phyloP scores from a whole-genome alignment of 805 yeast species.

The Suhomyces faveliae region DNA sequence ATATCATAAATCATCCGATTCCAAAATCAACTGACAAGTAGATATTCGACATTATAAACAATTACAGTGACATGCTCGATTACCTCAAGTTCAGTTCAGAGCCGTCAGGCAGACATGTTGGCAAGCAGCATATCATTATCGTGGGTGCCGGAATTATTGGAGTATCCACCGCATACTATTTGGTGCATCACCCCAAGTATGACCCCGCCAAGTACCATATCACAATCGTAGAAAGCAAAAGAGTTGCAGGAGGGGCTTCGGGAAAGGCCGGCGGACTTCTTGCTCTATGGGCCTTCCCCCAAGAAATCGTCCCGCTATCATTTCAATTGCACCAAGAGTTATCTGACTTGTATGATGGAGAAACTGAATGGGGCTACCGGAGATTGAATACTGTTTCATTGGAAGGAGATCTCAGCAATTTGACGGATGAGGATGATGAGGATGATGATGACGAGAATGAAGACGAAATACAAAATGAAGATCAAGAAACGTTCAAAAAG shows the following conservation, averaged over 20 bases:
- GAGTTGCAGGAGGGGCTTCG: conserved; percentile 96
- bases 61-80: conserved; percentile 13
- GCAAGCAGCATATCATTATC: conserved; percentile 73
- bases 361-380: conserved; percentile 88
- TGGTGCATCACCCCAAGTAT: conserved; percentile 79
- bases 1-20: not conserved
- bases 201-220: conserved; percentile 73
- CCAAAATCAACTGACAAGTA: not conserved
- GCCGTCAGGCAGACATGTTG: conserved; percentile 51
- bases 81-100: conserved; percentile 22
- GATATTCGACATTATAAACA: not conserved
- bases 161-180: conserved; percentile 87
- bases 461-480: conserved; percentile 18
- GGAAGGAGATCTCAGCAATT: conserved; percentile 69
- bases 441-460: conserved; percentile 20
- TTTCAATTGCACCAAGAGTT: conserved; percentile 83
- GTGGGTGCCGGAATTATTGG: conserved; percentile 98
- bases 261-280: conserved; percentile 97
- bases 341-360: conserved; percentile 79
- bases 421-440: conserved; percentile 14
- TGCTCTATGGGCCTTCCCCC: conserved; percentile 97
- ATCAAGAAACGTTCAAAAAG: conserved; percentile 12
- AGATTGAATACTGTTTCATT: conserved; percentile 80
- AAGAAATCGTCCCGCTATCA: conserved; percentile 85
- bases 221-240: conserved; percentile 79